These are phyloP conservation scores for Puccinellia tenuiflora DNA, from an alignment of 176 grass and related monocot species.

Conservation along the genomic window DNA sequence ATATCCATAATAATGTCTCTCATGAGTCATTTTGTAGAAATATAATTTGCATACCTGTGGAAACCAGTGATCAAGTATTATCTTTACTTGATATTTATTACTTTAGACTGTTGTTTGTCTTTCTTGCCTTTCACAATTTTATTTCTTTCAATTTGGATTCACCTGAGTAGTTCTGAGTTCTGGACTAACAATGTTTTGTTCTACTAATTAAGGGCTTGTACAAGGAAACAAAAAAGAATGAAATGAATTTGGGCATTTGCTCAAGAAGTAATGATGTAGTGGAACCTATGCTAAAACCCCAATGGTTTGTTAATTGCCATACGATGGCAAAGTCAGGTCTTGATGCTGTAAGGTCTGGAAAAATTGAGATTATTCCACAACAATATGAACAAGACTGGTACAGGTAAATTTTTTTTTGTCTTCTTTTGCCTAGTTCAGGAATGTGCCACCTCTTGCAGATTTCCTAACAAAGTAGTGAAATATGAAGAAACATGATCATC, in stretches of 20 bases:
- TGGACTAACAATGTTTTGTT: conserved; percentile 26
- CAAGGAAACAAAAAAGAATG: conserved; percentile 79
- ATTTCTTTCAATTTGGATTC: not conserved
- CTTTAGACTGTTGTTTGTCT: not conserved
- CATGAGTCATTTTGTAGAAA: conserved; percentile 12
- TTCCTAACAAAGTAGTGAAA: not conserved
- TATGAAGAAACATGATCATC: not conserved
- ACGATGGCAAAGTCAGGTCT: conserved; percentile 76
- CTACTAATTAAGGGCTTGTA: conserved; percentile 55
- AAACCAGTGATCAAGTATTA: not conserved
- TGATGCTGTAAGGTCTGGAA: conserved; percentile 73
- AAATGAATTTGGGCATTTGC: conserved; percentile 91
- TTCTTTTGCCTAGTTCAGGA: not conserved
- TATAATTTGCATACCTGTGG: not conserved
- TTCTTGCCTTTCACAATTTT: not conserved
- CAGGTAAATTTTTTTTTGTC: conserved; percentile 52
- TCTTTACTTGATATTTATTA: not conserved
- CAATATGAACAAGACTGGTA: conserved; percentile 95
- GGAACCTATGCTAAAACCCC: conserved; percentile 82
- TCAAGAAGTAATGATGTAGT: conserved; percentile 86
- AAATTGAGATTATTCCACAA: conserved; percentile 88
- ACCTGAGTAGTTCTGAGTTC: not conserved
- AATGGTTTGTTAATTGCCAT: conserved; percentile 86
- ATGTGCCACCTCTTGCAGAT: not conserved
- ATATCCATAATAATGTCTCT: not conserved